Base-by-base conservation (phyloP, 2,329 filamentous ascomycete genomes). In the Magnaporthiopsis incrustans region DNA sequence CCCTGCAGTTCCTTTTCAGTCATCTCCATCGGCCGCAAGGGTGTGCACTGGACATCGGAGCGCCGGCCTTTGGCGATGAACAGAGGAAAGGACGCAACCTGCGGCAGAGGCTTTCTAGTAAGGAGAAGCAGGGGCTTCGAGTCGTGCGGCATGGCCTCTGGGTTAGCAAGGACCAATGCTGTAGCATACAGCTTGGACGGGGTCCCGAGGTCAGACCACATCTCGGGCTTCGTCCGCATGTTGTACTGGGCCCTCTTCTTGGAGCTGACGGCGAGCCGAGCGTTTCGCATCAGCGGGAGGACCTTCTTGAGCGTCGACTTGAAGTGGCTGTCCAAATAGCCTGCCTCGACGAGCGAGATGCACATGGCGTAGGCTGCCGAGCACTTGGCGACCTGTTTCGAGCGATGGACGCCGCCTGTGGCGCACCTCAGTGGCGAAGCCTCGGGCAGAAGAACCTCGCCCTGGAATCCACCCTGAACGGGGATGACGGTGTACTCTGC, bases 311-410 rank as follows among this genome's bases (percentile, higher is more conserved):
- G 90, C 0, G 83, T 84, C 0, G 95, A 91, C 64, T 91, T 83
- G 2, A 98, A 80, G 71, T 92, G 79, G 0, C 87, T 82, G 71
- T 97, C 85, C 6, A 99, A 79, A 66, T 89, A 86, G 2, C 84
- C 83, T 63, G 83, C 82, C 65, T 85, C 80, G 60, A 88, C 80
- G 22, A 99, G 80, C 66, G 86, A 73, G 1, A 92, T 73, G 71
- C 93, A 97, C 62, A 89, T 85, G 70, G 92, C 85, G 72, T 94
- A 98, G 0, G 95, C 94, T 3, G 93, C 94, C 0, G 93, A 91
- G 68, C 91, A 91, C 74, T 95, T 96, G 5, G 95, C 94, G 25
- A 89, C 77, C 35, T 87, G 81, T 74, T 97, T 98, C 65, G 82
- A 90, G 10, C 79, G 73, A 64, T 88, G 85, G 0, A 85, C 77